phyloP scores from a whole-genome alignment of 2,329 filamentous ascomycete species.

The Neofusicoccum kwambonambiense region DNA sequence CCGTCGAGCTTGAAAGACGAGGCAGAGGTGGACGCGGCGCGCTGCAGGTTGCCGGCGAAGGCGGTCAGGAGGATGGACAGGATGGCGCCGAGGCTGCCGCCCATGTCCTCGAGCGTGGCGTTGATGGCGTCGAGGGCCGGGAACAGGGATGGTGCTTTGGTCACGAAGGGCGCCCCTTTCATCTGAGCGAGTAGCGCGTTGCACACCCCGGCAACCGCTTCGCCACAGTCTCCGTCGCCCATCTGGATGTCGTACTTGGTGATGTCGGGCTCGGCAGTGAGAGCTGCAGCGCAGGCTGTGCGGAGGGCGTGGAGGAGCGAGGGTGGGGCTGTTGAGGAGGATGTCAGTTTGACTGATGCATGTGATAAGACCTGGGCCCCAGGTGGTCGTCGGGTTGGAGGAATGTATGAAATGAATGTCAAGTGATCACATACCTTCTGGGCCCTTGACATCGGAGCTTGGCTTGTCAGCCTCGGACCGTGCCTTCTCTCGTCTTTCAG shows the following conservation, averaged over 20 bases:
- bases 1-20: conserved; percentile 39
- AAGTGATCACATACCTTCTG: not conserved
- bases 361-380: conserved; percentile 26
- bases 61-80: conserved; percentile 88
- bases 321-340: conserved; percentile 23
- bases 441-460: conserved; percentile 20
- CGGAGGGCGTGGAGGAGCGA: conserved; percentile 40
- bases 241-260: conserved; percentile 76
- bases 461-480: conserved; percentile 23
- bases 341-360: not conserved
- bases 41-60: conserved; percentile 56
- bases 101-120: conserved; percentile 67
- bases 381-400: not conserved
- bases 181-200: conserved; percentile 51
- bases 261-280: conserved; percentile 61
- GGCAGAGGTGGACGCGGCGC: conserved; percentile 49
- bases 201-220: conserved; percentile 64
- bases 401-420: conserved; percentile 1
- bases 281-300: conserved; percentile 46
- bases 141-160: conserved; percentile 48
- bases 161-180: conserved; percentile 55
- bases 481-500: conserved; percentile 29
- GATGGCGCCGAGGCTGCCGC: conserved; percentile 71
- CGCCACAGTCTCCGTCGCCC: conserved; percentile 86
- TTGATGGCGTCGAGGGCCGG: conserved; percentile 51